Percentiles rank a stretch among this genome's conserved stretches.
Evolutionary conservation across 2,329 filamentous ascomycete species (phyloP).

Genomic region (Fusarium sp.): DNA sequence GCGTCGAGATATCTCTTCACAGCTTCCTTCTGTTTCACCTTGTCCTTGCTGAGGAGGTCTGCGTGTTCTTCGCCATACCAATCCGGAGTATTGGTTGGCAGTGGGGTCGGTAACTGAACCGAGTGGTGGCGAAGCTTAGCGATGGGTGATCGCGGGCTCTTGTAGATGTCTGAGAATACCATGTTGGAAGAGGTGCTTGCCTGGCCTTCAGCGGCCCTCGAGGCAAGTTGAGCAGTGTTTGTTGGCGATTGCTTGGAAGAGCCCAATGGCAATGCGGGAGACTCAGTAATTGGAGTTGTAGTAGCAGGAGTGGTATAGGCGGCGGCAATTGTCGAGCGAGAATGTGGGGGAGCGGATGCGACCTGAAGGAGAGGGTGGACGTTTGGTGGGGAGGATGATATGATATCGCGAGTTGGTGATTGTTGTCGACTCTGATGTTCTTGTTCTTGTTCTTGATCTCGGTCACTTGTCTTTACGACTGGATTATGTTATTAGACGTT

Average conservation of each 20-base stretch:
- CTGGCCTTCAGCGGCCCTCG: conserved; percentile 37
- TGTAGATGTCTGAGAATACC: conserved; percentile 72
- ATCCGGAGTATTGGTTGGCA: conserved; percentile 48
- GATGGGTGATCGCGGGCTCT: conserved; percentile 65
- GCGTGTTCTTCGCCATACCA: conserved; percentile 66
- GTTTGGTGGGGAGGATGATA: conserved; percentile 35
- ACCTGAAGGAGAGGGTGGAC: conserved; percentile 42
- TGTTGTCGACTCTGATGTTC: conserved; percentile 8
- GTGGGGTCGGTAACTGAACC: conserved; percentile 48
- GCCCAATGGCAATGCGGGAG: conserved; percentile 21
- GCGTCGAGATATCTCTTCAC: conserved; percentile 67
- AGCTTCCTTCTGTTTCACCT: conserved; percentile 72
- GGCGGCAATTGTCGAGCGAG: conserved; percentile 37
- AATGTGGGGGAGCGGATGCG: conserved; percentile 40
- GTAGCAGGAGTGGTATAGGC: conserved; percentile 27
- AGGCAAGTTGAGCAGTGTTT: conserved; percentile 25
- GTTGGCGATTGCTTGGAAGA: conserved; percentile 14
- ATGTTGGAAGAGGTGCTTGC: conserved; percentile 52
- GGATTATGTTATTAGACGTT: conserved; percentile 9
- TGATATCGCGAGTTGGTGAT: conserved; percentile 35
- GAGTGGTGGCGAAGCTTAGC: conserved; percentile 61
- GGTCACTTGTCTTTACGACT: conserved; percentile 28
- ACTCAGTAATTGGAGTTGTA: conserved; percentile 27
- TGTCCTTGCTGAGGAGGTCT: conserved; percentile 72
- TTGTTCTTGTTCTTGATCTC: conserved; percentile 19